These are phyloP conservation scores for Arthrocladium fulminans DNA, from an alignment of 2,329 filamentous ascomycete species.

Conservation along the genomic window DNA sequence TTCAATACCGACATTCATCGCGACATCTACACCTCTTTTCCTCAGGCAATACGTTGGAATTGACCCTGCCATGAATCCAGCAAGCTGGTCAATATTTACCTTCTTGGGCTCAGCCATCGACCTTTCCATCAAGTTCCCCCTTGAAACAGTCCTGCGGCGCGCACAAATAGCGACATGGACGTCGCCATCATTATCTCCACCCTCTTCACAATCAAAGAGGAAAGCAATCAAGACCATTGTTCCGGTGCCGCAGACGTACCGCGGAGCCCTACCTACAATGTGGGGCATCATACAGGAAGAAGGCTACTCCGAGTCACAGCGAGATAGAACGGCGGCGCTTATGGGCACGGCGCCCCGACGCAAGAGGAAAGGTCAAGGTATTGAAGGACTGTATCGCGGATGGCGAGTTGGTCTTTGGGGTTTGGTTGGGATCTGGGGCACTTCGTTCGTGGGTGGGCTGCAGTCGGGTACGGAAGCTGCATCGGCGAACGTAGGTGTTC, in stretches of 20 bases:
- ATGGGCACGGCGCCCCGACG: conserved; percentile 34
- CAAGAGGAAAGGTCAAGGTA: conserved; percentile 45
- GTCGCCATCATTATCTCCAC: conserved; percentile 32
- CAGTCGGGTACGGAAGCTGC: conserved; percentile 17
- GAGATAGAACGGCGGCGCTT: conserved; percentile 30
- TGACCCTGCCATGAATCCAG: conserved; percentile 71
- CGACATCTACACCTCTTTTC: conserved; percentile 72
- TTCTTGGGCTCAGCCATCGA: conserved; percentile 74
- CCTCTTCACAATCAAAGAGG: conserved; percentile 33
- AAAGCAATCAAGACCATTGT: conserved; percentile 62
- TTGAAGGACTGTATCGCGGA: conserved; percentile 49
- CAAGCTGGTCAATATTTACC: conserved; percentile 69
- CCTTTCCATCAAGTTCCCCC: conserved; percentile 74
- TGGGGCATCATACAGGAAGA: conserved; percentile 79
- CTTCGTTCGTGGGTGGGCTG: conserved; percentile 34
- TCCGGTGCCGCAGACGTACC: conserved; percentile 63
- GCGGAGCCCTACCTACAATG: conserved; percentile 84
- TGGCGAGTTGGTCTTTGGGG: conserved; percentile 51
- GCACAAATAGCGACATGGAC: conserved; percentile 70
- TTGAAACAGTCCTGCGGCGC: conserved; percentile 84
- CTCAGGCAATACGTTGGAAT: conserved; percentile 77
- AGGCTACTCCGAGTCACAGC: conserved; percentile 47
- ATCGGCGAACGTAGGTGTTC: conserved; percentile 12
- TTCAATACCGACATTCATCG: conserved; percentile 72
- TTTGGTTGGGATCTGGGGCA: conserved; percentile 47